Conservation (phyloP, 345 rosid genomes). For the Salix suchowensis region DNA sequence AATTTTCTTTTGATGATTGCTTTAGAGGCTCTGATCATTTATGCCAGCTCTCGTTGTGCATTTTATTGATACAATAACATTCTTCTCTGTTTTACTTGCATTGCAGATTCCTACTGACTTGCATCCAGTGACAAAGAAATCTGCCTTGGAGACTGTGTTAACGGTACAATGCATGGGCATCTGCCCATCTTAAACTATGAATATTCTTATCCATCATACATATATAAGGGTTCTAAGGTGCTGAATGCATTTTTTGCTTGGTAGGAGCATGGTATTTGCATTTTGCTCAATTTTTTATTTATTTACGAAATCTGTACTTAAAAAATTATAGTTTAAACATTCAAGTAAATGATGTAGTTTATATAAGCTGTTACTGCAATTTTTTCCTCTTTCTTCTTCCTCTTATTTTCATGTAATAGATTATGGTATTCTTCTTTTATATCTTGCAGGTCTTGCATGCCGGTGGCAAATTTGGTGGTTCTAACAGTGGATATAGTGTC, state of each 20-base stretch:
- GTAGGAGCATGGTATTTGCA: not conserved
- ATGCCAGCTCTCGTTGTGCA: not conserved
- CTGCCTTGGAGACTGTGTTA: conserved; percentile 91
- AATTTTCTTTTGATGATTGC: not conserved
- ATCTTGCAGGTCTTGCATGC: conserved; percentile 84
- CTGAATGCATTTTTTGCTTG: not conserved
- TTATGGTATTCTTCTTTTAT: not conserved
- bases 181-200: not conserved
- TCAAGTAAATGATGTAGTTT: not conserved
- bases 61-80: conserved; percentile 5
- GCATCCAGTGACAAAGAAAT: conserved; percentile 91
- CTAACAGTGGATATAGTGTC: conserved; percentile 89
- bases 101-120: conserved; percentile 94
- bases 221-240: not conserved
- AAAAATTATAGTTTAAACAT: not conserved
- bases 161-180: conserved; percentile 52
- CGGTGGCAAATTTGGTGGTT: conserved; percentile 98
- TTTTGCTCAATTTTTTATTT: not conserved
- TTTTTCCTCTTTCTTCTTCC: not conserved
- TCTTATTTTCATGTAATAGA: not conserved
- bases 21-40: not conserved
- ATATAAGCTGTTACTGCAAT: not conserved
- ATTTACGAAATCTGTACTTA: not conserved
- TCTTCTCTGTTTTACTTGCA: conserved; percentile 16
- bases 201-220: not conserved